Base-by-base conservation (phyloP, 2,329 filamentous ascomycete genomes). In the Scedosporium minutisporum region DNA sequence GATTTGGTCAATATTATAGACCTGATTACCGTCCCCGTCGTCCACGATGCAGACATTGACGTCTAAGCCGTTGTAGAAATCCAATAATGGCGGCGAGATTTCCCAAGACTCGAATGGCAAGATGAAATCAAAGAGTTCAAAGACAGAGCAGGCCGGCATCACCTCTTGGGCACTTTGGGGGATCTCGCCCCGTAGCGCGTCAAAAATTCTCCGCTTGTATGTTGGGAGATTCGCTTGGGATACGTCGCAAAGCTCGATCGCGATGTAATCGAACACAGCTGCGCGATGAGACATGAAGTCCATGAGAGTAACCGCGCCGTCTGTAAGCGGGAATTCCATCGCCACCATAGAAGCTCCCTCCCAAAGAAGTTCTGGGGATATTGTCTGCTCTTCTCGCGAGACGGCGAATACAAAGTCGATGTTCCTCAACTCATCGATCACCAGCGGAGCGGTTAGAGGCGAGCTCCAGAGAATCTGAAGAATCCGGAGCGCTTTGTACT, bases 61-160 rank as follows among this genome's bases (percentile, higher is more conserved):
- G 66, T 93, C 86, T 25, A 96, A 72, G 51, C 87, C 86, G 18
- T 77, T 76, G 65, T 93, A 87, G 65, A 83, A 83, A 48, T 78
- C 75, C 21, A 89, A 76, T 4, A 78, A 72, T 2, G 86, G 85
- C 2, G 82, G 73, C 2, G 81, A 70, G 4, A 77, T 72, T 25
- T 77, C 73, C 77, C 83, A 85, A n/a, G 78, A 70, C 16, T 73
- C 78, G 57, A 80, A 80, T 21, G 79, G 71, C 2, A 82, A 74
- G 64, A 95, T 83, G 69, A 97, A 97, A 74, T 99, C 95, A 69
- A 96, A 95, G 23, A 97, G 81, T 66, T 97, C 92, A 69, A 97
- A 96, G 6, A 97, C 83, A 3, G 89, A 92, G 0, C 88, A 82
- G 63, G 91, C 89, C 29, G 80, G 77, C 44, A 89, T 78, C 4